A percentile compares a stretch with the other conserved stretches of the same genome.
Evolutionary conservation across 345 rosid species (phyloP).

Genomic region (Gossypium turneri): DNA sequence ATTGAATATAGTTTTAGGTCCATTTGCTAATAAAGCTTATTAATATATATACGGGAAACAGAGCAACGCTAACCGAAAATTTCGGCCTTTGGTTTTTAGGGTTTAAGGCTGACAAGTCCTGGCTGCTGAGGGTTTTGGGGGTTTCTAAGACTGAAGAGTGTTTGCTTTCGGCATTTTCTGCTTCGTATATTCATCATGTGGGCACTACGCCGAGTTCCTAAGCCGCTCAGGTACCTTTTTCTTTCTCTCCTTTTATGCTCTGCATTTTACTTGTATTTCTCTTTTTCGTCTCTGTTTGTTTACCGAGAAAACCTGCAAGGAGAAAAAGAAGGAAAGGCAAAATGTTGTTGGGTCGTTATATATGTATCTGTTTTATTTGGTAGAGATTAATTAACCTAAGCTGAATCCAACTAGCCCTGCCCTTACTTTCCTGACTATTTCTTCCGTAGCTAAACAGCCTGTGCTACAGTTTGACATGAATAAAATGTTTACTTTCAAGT

Average conservation of each 20-base stretch:
- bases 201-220: constrained; percentile 4
- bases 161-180: not conserved
- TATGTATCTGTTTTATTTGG: not conserved
- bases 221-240: constrained; percentile 2
- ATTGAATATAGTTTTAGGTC: too few relatives aligned
- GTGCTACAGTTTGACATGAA: not conserved
- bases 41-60: not conserved
- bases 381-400: not conserved
- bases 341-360: not conserved
- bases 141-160: not conserved
- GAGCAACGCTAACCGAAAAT: not conserved
- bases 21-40: too few relatives aligned
- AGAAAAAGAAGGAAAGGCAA: not conserved
- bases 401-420: not conserved
- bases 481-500: not conserved
- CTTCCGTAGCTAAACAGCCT: not conserved
- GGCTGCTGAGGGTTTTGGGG: not conserved
- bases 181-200: constrained; percentile 6
- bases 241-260: not conserved
- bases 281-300: not conserved
- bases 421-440: not conserved
- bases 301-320: not conserved
- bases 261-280: not conserved
- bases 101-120: not conserved
- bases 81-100: not conserved